Evolutionary conservation across 805 yeast species (phyloP), one percentile per base, ranked within the genome.

Genomic region (Myxozyma lipomycoides): DNA sequence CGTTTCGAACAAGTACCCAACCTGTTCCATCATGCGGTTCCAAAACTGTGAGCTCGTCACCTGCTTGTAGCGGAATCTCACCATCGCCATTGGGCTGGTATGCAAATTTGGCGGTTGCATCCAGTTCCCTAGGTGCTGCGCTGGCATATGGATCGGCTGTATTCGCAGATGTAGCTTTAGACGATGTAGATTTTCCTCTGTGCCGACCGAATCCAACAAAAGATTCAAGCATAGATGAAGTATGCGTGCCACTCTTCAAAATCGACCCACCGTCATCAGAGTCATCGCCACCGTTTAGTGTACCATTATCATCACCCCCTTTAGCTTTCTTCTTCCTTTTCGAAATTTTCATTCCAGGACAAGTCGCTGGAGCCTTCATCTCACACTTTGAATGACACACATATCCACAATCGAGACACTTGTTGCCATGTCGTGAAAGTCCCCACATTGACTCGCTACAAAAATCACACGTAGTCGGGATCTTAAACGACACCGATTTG

Each of bases 1-100:
- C 76, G 21, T 66, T 63, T n/a, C 73, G 72, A 7, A 89, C 79
- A 59, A 71, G 69, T 1, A 95, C 84, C 98, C 98, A 91, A 0
- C 98, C 98, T 17, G 87, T 81, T 0, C 96, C 97, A 56, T 86
- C 90, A 64, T 93, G 98, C 1, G 71, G 70, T 44, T 78, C 81
- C 0, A 82, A 48, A 3, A 91, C 75, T 3, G 70, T 70, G 37
- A 90, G 68, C 1, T 66, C 62, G 26, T 85, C 95, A 9, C 90
- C 89, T 0, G 78, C 75, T 4, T 62, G 46, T 0, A 90, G 70
- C 1, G 79, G 66, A 0, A 81, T 71, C 68, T 93, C 98, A 63
- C 89, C 97, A 22, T 74, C 78, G 2, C 89, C 95, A 9, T 77
- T 68, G 1, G 89, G 81, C 4, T 71, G 67, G 65, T 86, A 90